Evolutionary conservation across 2,329 filamentous ascomycete genomes (phyloP).

Genomic region (Phialophora chinensis): DNA sequence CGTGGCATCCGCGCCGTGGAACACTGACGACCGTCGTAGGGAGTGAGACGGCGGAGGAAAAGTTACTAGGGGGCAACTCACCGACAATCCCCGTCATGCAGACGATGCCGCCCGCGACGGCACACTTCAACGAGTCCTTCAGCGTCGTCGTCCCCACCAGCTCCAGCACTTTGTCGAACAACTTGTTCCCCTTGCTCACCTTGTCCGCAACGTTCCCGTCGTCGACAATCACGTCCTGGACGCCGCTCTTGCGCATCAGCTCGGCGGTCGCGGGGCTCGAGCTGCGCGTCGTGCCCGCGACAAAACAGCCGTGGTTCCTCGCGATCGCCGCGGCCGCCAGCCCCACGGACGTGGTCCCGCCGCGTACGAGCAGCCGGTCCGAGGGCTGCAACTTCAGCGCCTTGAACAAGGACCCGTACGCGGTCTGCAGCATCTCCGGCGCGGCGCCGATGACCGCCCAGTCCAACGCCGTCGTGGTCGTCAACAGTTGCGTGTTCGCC

Average conservation of each 20-base stretch:
- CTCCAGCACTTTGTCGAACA: constrained; percentile 54
- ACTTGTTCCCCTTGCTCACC: constrained; percentile 41
- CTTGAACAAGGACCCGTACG: constrained; percentile 53
- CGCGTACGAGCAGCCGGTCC: constrained; percentile 56
- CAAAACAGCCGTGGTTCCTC: constrained; percentile 48
- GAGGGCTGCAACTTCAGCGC: constrained; percentile 48
- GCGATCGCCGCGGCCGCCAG: constrained; percentile 56
- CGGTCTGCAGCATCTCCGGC: constrained; percentile 60
- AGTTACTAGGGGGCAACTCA: not conserved
- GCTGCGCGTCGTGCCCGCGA: constrained; percentile 51
- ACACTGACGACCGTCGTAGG: no score
- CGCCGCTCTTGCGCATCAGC: constrained; percentile 50
- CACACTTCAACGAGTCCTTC: constrained; percentile 52
- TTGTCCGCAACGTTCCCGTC: constrained; percentile 49
- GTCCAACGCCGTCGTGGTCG: constrained; percentile 45
- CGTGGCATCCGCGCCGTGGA: no score
- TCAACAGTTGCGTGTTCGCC: constrained; percentile 46
- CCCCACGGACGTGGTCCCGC: constrained; percentile 57
- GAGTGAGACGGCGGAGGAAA: no score
- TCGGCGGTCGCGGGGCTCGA: constrained; percentile 42
- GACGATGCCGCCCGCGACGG: constrained; percentile 49
- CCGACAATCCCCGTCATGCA: constrained; percentile 57
- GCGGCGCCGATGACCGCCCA: constrained; percentile 56
- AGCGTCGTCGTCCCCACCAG: constrained; percentile 53
- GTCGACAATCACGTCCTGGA: constrained; percentile 54